phyloP scores from a whole-genome alignment of 2,329 filamentous ascomycete species.

The Alternaria alternata region DNA sequence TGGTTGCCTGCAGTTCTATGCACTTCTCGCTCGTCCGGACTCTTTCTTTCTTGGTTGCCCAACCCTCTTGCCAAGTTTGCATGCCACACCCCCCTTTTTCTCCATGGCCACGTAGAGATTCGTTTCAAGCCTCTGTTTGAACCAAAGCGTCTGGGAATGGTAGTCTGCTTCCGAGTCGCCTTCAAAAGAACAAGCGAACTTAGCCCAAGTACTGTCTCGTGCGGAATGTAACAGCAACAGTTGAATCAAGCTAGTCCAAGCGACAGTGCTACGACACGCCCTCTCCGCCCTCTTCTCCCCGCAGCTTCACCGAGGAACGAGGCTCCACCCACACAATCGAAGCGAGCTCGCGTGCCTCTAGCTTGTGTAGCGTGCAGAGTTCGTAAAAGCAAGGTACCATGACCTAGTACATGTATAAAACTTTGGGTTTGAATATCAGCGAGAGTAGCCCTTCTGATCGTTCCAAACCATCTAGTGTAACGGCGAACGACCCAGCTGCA shows the following conservation, averaged over 20 bases:
- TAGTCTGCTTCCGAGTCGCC: neutral
- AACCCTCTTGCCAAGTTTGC: neutral
- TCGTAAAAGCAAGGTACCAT: conserved; percentile 29
- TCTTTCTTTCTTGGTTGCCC: neutral
- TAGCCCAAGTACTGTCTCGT: neutral
- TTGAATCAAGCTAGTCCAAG: conserved; percentile 2
- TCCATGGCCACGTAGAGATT: neutral
- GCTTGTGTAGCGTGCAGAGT: conserved; percentile 30
- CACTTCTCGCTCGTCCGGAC: neutral
- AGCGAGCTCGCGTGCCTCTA: conserved; percentile 23
- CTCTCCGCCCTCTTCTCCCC: conserved; percentile 25
- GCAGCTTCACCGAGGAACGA: conserved; percentile 17
- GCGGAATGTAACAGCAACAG: conserved; percentile 10
- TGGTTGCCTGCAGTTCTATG: neutral
- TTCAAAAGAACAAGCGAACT: neutral
- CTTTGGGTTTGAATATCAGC: neutral
- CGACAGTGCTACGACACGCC: conserved; percentile 10
- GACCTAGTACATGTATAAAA: neutral
- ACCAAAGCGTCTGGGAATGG: neutral
- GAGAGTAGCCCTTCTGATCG: conserved; percentile 4
- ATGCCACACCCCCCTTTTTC: neutral
- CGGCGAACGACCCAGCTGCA: conserved; percentile 24
- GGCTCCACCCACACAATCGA: conserved; percentile 11
- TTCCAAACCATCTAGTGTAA: conserved; percentile 20
- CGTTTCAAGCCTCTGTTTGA: neutral